These are phyloP conservation scores for Mucor saturninus DNA, from an alignment of 371 early-diverging fungal species.

Conservation along the genomic window DNA sequence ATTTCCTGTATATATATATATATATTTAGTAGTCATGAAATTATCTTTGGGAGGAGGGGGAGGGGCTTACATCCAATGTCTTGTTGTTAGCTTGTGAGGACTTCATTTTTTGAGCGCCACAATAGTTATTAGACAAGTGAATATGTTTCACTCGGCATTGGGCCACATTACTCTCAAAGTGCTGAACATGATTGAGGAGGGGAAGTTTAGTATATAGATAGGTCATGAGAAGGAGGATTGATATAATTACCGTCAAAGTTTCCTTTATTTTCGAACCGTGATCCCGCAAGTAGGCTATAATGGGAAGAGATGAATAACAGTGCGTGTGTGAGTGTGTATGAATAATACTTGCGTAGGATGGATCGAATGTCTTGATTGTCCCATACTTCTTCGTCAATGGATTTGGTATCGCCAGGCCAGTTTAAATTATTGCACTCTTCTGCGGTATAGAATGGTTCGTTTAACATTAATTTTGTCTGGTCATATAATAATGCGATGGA, in stretches of 20 bases:
- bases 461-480: conserved; percentile 24
- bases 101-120: conserved; percentile 33
- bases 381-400: conserved; percentile 14
- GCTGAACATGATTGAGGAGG: conserved; percentile 10
- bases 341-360: conserved; percentile 14
- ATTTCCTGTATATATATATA: conserved; percentile 19
- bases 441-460: conserved; percentile 25
- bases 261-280: conserved; percentile 30
- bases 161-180: conserved; percentile 24
- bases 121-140: conserved; percentile 29
- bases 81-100: conserved; percentile 17
- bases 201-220: conserved; percentile 1
- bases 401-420: conserved; percentile 20
- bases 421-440: conserved; percentile 20
- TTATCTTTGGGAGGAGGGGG: too few relatives aligned
- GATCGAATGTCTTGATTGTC: conserved; percentile 20
- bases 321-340: background rate
- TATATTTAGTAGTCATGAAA: background rate
- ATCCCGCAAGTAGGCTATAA: conserved; percentile 21
- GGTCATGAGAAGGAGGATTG: background rate
- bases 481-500: conserved; percentile 24
- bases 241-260: conserved; percentile 20
- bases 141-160: conserved; percentile 23
- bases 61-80: conserved; percentile 25
- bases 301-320: background rate